phyloP scores from a whole-genome alignment of 371 early-diverging fungal genomes.

The Mortierella sp. region DNA sequence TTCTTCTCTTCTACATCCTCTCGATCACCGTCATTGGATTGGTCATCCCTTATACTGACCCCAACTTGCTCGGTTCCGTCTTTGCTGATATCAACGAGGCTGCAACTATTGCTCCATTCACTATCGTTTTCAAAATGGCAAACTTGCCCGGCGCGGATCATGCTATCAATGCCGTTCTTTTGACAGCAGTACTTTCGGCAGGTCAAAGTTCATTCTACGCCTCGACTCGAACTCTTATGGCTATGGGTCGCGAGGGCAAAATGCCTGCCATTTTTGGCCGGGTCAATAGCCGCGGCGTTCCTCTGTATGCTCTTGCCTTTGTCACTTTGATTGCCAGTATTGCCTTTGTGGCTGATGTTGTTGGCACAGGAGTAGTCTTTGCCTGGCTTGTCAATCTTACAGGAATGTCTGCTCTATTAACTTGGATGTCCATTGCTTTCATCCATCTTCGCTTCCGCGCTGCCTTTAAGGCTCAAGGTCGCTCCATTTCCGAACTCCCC shows the following conservation, averaged over 20 bases:
- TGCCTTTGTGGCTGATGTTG: constrained; percentile 70
- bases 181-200: constrained; percentile 75
- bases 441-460: constrained; percentile 90
- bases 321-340: constrained; percentile 69
- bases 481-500: constrained; percentile 71
- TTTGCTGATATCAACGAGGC: constrained; percentile 50
- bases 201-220: constrained; percentile 82
- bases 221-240: constrained; percentile 73
- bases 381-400: constrained; percentile 78
- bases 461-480: constrained; percentile 79
- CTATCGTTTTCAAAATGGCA: constrained; percentile 76
- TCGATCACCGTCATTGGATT: constrained; percentile 78
- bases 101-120: constrained; percentile 75
- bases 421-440: constrained; percentile 84
- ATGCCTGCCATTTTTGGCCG: constrained; percentile 73
- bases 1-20: constrained; percentile 77
- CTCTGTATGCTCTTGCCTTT: constrained; percentile 69
- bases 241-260: constrained; percentile 71
- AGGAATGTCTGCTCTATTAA: constrained; percentile 80
- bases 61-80: constrained; percentile 60
- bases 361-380: constrained; percentile 78
- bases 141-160: constrained; percentile 75
- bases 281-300: constrained; percentile 74
- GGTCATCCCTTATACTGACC: constrained; percentile 73
- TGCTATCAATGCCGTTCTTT: constrained; percentile 81